phyloP scores from a whole-genome alignment of 2,329 filamentous ascomycete genomes.

The Phoma sp. region DNA sequence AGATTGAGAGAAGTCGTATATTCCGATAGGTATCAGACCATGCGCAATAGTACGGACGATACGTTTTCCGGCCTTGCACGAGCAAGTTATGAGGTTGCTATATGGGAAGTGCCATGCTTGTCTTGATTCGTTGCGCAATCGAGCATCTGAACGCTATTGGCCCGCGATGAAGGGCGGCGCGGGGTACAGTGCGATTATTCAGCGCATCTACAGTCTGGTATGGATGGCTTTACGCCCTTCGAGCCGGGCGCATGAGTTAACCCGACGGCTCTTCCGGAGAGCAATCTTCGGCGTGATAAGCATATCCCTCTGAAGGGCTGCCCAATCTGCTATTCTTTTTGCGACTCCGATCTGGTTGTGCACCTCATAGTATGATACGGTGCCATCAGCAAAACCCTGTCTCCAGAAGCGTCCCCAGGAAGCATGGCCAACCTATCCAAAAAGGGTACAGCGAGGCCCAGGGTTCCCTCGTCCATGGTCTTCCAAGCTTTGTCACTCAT shows the following conservation, averaged over 20 bases:
- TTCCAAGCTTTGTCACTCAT: too few species aligned
- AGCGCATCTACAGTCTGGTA: slow-evolving; percentile 20
- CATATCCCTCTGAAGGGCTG: slow-evolving; percentile 10
- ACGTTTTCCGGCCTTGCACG: neutral
- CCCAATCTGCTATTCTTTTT: slow-evolving; percentile 2
- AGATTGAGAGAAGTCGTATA: neutral
- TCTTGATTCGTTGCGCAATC: slow-evolving; percentile 14
- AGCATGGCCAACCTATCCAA: neutral
- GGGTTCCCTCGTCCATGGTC: neutral
- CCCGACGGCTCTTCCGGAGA: neutral
- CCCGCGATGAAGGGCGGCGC: slow-evolving; percentile 19
- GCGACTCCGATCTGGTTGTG: too few species aligned
- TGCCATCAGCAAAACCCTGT: slow-evolving; percentile 2
- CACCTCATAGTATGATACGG: too few species aligned
- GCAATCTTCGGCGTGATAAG: neutral
- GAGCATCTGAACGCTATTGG: slow-evolving; percentile 20
- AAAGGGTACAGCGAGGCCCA: neutral
- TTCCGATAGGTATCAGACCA: neutral
- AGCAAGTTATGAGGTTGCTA: neutral
- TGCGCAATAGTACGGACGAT: neutral
- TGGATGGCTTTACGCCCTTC: slow-evolving; percentile 4
- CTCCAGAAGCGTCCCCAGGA: neutral
- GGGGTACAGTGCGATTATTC: slow-evolving; percentile 25
- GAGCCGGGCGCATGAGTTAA: neutral
- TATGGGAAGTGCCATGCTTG: neutral